These are phyloP conservation scores for Monosporascus sp. DNA, from an alignment of 2,329 filamentous ascomycete genomes.

Conservation along the genomic window DNA sequence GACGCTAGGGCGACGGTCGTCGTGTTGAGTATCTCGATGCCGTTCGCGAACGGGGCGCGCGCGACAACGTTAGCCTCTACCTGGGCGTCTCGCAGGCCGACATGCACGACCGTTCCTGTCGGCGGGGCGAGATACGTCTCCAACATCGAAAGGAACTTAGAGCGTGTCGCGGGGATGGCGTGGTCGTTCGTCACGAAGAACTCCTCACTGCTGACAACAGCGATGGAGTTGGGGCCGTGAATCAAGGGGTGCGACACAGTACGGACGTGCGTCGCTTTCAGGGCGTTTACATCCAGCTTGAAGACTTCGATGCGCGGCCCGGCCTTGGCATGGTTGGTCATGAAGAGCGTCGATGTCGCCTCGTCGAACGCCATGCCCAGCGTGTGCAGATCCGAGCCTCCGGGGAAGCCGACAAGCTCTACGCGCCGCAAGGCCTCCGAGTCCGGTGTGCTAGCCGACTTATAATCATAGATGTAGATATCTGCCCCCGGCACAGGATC, in stretches of 20 bases:
- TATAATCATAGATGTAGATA: slow-evolving; percentile 34
- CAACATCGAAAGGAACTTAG: slow-evolving; percentile 18
- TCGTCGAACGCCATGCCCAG: slow-evolving; percentile 34
- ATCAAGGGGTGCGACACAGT: slow-evolving; percentile 34
- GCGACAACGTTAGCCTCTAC: slow-evolving; percentile 23
- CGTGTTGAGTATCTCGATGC: slow-evolving; percentile 32
- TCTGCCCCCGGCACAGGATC: slow-evolving; percentile 20
- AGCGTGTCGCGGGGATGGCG: slow-evolving; percentile 22
- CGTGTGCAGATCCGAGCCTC: slow-evolving; percentile 30
- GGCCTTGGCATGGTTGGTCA: slow-evolving; percentile 29
- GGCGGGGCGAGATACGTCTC: slow-evolving; percentile 31
- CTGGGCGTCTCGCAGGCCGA: slow-evolving; percentile 16
- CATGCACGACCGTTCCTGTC: slow-evolving; percentile 30
- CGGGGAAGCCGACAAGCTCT: slow-evolving; percentile 18
- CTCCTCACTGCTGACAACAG: slow-evolving; percentile 27
- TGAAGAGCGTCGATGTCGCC: slow-evolving; percentile 28
- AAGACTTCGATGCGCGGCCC: slow-evolving; percentile 34
- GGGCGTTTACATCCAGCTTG: slow-evolving; percentile 25
- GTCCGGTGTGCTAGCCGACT: slow-evolving; percentile 11
- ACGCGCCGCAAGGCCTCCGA: slow-evolving; percentile 17
- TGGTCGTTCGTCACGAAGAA: slow-evolving; percentile 38
- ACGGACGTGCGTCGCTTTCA: slow-evolving; percentile 29
- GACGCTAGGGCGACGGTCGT: slow-evolving; percentile 34
- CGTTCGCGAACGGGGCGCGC: slow-evolving; percentile 34
- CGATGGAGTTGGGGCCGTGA: slow-evolving; percentile 33